Base-by-base conservation (phyloP, 129 eudicot species). In the Helianthus annuus region DNA sequence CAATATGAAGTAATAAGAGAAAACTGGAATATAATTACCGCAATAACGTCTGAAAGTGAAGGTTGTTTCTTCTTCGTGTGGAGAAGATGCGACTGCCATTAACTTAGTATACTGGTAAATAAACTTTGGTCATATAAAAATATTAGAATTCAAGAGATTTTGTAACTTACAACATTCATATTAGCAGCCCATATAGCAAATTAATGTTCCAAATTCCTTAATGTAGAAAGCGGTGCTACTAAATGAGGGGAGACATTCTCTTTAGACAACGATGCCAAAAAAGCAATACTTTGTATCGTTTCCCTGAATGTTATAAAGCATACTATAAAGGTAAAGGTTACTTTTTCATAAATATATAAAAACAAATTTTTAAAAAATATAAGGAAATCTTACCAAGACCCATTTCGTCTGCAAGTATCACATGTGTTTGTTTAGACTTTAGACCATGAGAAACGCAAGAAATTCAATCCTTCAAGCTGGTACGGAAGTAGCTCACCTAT, bases 151-250 rank as follows among this genome's bases (percentile, higher is more conserved):
- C 42, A 7, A 66, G 56, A 80, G 13, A 63, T 68, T 17, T 29
- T 48, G 79, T 48, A 44, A 88, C 99, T 61, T 90, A 95, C 99
- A 56, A 95, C 99, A 76, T 95, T 95, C 96, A 90, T 80, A 63
- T 95, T 96, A 39, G 99, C 96, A 73, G 97, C 96, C 99, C 99
- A 95, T 51, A 85, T 80, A 79, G 99, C 94, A 84, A 95, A 95
- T 72, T 95, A 97, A 74, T 97, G 97, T 66, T 95, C 99, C 97
- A 96, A 95, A 74, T 95, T 95, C 71, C 99, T 85, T 80, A 95
- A 79, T 56, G 97, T 95, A 49, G 99, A 95, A 45, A 95, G 92
- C 52, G 99, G 99, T 32, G 99, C 99, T 65, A 95, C 99, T 68
- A 93, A 48, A 84, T 90, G 99, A 32, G 96, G 97, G 73, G 76